phyloP scores from a whole-genome alignment of 1,284 basidiomycete genomes.

The Cystobasidium pallidum region DNA sequence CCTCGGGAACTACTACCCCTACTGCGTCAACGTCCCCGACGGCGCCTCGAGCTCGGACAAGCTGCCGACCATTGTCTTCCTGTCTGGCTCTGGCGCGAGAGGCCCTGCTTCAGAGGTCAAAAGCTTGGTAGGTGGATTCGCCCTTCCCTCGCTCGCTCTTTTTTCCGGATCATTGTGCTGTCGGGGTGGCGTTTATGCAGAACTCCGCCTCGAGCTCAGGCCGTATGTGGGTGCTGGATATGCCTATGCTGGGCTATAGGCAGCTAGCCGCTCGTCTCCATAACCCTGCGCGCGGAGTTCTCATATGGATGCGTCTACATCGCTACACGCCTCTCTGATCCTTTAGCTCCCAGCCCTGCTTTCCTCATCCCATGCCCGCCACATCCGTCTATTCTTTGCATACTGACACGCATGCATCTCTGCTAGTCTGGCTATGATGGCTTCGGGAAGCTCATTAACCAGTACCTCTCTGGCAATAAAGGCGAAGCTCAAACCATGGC shows the following conservation, averaged over 20 bases:
- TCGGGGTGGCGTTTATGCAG: not conserved
- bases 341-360: too few species aligned
- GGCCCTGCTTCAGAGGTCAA: constrained; percentile 29
- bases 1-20: constrained; percentile 36
- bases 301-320: too few species aligned
- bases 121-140: constrained; percentile 22
- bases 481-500: constrained; percentile 38
- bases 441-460: constrained; percentile 41
- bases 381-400: not conserved
- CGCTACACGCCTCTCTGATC: not conserved
- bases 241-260: too few species aligned
- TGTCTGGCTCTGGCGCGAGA: constrained; percentile 43
- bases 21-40: constrained; percentile 43
- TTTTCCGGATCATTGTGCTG: not conserved
- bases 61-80: constrained; percentile 40
- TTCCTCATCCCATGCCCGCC: not conserved
- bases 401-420: constrained; percentile 16
- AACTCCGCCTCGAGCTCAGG: constrained; percentile 1
- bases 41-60: constrained; percentile 13
- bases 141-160: not conserved
- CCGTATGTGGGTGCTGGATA: too few species aligned
- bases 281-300: too few species aligned
- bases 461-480: constrained; percentile 38
- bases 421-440: constrained; percentile 43
- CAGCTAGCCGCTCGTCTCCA: too few species aligned